Base-by-base conservation (phyloP, 2,329 filamentous ascomycete genomes). In the Madurella fahalii region DNA sequence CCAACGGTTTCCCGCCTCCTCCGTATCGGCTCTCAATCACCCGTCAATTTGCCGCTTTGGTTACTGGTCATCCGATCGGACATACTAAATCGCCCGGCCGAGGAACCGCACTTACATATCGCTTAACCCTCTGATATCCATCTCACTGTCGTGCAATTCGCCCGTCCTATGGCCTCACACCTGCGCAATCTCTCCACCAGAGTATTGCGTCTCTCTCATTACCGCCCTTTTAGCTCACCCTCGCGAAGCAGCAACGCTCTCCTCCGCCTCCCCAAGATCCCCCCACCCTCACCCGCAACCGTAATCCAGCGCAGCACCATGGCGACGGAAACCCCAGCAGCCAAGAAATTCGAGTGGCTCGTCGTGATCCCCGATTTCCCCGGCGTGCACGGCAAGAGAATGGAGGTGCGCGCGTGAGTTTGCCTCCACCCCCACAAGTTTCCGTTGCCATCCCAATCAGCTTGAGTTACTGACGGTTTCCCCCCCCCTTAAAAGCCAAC, bases 321-420 rank as follows among this genome's bases (percentile, higher is more conserved):
- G 63, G 53, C 62, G n/a, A 53, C 61, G 4, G 34, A 46, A 16
- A 60, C 64, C 18, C 49, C 63, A 13, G 50, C 67, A 45, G 63
- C 67, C 46, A 80, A 78, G 66, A 78, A 78, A 65, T 77, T 73
- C 57, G 84, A 89, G 69, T 90, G 84, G 75, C 78, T 90, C 39
- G 84, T 86, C 63, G 76, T 90, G 54, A 67, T 89, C 39, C 86
- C 84, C 12, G 86, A 90, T 69, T 81, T 83, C 68, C 78, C 83
- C 1, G 83, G 79, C 40, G 74, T 70, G 17, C 71, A 78, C 56
- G 76, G 77, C 60, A 86, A 86, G 76, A 76, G 86, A 52, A 71
- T 88, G 25, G 79, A 83, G 61, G 77, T 84, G 44, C 75, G 83
- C 58, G 68, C 75, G 82, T 85, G 68, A 63, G 80, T 74, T 9